Conservation (phyloP, 768 basidiomycete species). For the Russula lepida region DNA sequence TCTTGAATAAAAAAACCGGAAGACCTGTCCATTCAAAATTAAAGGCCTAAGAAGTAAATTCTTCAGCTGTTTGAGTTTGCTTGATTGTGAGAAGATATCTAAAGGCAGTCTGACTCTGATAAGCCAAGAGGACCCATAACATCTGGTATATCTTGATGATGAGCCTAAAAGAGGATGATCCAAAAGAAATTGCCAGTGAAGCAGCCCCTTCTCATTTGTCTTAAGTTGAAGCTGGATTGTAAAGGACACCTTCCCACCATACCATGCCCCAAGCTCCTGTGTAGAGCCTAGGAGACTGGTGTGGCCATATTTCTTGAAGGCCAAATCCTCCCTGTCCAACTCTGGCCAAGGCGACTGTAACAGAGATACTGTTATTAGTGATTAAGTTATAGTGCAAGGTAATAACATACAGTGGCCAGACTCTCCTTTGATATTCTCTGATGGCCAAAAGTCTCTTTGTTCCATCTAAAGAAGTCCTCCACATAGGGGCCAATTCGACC, state of each 20-base stretch:
- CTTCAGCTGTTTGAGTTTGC: conserved; percentile 32
- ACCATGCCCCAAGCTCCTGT: conserved; percentile 37
- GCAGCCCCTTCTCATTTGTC: conserved; percentile 12
- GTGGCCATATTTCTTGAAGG: conserved; percentile 27
- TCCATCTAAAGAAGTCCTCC: background rate
- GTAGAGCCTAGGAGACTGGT: conserved; percentile 35
- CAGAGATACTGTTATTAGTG: background rate
- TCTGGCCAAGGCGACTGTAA: conserved; percentile 54
- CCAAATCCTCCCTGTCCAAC: conserved; percentile 46
- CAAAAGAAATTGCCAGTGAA: conserved; percentile 38
- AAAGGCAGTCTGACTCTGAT: conserved; percentile 42
- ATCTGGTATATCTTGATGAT: conserved; percentile 48
- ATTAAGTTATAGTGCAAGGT: background rate
- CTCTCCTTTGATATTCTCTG: background rate
- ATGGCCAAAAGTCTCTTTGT: background rate
- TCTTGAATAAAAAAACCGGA: conserved; percentile 46
- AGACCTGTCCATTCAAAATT: conserved; percentile 46
- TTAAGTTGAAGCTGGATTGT: conserved; percentile 32
- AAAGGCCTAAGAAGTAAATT: conserved; percentile 42
- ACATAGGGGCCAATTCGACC: background rate
- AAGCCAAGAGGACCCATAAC: conserved; percentile 56
- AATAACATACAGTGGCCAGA: conserved; percentile 2
- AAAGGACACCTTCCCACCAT: conserved; percentile 56
- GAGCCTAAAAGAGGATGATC: conserved; percentile 43
- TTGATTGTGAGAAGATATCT: conserved; percentile 26